phyloP scores from a whole-genome alignment of 2,329 filamentous ascomycete genomes.

The Beauveria brongniartii region DNA sequence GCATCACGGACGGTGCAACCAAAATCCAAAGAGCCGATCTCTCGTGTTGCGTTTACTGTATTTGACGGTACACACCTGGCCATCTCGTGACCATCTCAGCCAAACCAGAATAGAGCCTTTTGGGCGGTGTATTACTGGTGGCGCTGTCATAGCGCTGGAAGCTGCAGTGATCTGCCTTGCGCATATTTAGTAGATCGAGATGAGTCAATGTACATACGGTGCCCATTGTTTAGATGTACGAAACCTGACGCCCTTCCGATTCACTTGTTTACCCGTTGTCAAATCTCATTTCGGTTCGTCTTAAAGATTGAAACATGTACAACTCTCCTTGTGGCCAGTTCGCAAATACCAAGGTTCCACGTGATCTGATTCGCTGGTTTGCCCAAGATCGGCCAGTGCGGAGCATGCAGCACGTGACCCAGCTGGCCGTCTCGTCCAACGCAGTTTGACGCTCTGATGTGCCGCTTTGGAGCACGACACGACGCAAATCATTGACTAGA shows the following conservation, averaged over 20 bases:
- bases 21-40: no score
- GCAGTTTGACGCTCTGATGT: slow-evolving; percentile 6
- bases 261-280: no score
- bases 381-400: slow-evolving; percentile 5
- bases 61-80: background rate
- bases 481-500: slow-evolving; percentile 11
- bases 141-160: background rate
- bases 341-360: background rate
- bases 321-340: background rate
- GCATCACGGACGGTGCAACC: background rate
- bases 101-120: no score
- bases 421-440: slow-evolving; percentile 6
- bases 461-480: slow-evolving; percentile 2
- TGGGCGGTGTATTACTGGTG: background rate
- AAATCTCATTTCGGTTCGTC: background rate
- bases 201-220: background rate
- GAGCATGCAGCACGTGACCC: slow-evolving; percentile 14
- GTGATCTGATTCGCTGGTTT: background rate
- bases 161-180: background rate
- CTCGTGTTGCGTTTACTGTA: background rate
- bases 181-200: background rate
- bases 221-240: background rate
- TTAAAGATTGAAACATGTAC: background rate
- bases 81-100: background rate
- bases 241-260: background rate